Base-by-base conservation (phyloP, 768 basidiomycete genomes). In the Naganishia friedmannii region DNA sequence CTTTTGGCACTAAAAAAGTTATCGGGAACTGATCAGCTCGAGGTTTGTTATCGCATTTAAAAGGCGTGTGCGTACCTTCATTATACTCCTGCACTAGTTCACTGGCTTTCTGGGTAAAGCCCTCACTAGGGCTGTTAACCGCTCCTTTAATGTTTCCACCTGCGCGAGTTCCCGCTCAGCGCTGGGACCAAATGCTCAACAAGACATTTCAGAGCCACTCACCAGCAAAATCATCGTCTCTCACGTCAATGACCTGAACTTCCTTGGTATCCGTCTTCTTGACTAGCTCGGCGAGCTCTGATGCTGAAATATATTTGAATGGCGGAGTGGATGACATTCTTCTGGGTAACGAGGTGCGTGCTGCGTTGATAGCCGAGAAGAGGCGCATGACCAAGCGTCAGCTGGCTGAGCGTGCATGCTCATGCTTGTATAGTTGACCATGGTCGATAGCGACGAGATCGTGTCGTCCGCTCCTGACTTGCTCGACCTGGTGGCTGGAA, bases 71-170 rank as follows among this genome's bases (percentile, higher is more conserved):
- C 73, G 70, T 66, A 78, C 79, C 76, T 29, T 73, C 67, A 29
- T 77, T 67, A 42, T 79, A 66, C 68, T 74, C 65, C 71, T 79
- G 68, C 8, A 77, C 77, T 28, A 81, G 68, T 17, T 73, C 78
- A 32, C 72, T 55, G 0, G 78, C 80, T 15, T 72, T 75, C n/a
- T 74, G 77, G 37, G 77, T 73, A 60, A 81, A 78, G 0, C 70
- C 72, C 65, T 73, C 73, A 51, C 77, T 78, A 3, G 80, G 80
- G 17, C 65, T 70, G 56, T 81, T 81, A 29, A 78, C 26, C 0
- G 77, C 77, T 13, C 75, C 66, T 9, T 78, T 73, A 51, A 81
- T 81, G 60, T 81, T 81, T 6, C 80, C 80, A 15, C 80, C 60
- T 63, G 10, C 3, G n/a, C 9, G 56, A 5, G 29, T 26, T 12